phyloP scores from a whole-genome alignment of 805 yeast genomes.

The Blastobotrys robertii region DNA sequence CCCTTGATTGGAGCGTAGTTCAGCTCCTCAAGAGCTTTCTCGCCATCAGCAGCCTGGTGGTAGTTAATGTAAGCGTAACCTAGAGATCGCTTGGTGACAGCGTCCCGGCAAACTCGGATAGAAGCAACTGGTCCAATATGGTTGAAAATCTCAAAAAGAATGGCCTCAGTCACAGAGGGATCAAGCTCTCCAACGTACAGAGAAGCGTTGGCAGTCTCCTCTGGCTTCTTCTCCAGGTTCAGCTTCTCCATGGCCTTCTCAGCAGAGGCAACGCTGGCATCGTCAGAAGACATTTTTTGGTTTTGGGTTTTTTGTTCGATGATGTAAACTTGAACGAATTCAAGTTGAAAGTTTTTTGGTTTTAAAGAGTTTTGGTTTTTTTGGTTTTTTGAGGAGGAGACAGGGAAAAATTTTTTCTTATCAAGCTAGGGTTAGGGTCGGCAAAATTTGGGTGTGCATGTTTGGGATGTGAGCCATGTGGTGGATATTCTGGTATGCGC shows the following conservation, averaged over 20 bases:
- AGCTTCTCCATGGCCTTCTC: slow-evolving; percentile 29
- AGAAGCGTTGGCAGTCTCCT: slow-evolving; percentile 56
- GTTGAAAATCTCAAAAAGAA: slow-evolving; percentile 87
- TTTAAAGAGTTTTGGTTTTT: neutral
- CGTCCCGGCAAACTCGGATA: slow-evolving; percentile 98
- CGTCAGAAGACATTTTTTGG: slow-evolving; percentile 11
- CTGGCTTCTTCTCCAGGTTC: slow-evolving; percentile 19
- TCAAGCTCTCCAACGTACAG: slow-evolving; percentile 97
- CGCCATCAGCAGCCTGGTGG: slow-evolving; percentile 83
- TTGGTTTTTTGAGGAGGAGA: neutral
- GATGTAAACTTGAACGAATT: neutral
- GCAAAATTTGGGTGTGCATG: neutral
- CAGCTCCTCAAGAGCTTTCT: slow-evolving; percentile 87
- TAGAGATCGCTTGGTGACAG: slow-evolving; percentile 89
- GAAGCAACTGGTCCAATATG: slow-evolving; percentile 92
- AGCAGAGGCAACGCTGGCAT: slow-evolving; percentile 28
- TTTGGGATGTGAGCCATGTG: too few relatives aligned
- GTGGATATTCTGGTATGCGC: too few relatives aligned
- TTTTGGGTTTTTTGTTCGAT: neutral
- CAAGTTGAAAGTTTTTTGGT: neutral
- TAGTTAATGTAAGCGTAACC: slow-evolving; percentile 98
- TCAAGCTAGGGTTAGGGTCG: neutral
- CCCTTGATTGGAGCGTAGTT: slow-evolving; percentile 93
- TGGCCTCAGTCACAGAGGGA: slow-evolving; percentile 86
- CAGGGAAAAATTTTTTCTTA: neutral